phyloP scores from a whole-genome alignment of 78 protist species.

The slime mould (Dictyostelium discoideum) region DNA sequence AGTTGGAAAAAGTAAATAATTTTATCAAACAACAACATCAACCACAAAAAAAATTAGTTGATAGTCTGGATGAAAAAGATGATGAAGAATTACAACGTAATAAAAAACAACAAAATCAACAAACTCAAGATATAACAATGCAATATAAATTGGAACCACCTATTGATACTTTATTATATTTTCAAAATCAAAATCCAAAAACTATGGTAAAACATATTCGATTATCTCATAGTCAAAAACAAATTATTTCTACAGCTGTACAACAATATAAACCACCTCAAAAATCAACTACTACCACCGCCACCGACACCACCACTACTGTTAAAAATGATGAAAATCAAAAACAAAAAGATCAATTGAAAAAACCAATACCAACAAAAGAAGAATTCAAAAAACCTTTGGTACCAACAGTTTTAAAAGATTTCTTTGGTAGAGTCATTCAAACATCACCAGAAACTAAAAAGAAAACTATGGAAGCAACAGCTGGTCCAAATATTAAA shows the following conservation, averaged over 20 bases:
- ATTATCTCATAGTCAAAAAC: conserved; percentile 48
- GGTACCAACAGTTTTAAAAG: conserved; percentile 19
- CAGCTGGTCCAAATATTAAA: conserved; percentile 1
- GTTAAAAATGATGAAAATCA: background rate
- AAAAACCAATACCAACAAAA: background rate
- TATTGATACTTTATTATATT: background rate
- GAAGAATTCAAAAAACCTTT: background rate
- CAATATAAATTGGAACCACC: conserved; percentile 50
- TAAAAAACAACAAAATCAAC: background rate
- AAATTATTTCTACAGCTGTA: conserved; percentile 28
- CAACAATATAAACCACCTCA: conserved; percentile 4
- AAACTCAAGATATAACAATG: background rate
- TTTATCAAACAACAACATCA: background rate
- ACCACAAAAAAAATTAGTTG: background rate
- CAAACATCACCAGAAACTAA: background rate
- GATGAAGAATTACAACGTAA: background rate
- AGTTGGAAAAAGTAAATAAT: background rate
- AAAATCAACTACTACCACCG: background rate
- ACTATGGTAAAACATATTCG: background rate
- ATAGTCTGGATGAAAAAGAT: background rate
- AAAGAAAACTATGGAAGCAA: background rate
- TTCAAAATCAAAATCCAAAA: background rate
- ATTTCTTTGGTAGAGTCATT: conserved; percentile 74
- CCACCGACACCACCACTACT: background rate
- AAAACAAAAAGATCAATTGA: background rate